Base-by-base conservation (phyloP, 805 yeast genomes). In the Candida berthetii region DNA sequence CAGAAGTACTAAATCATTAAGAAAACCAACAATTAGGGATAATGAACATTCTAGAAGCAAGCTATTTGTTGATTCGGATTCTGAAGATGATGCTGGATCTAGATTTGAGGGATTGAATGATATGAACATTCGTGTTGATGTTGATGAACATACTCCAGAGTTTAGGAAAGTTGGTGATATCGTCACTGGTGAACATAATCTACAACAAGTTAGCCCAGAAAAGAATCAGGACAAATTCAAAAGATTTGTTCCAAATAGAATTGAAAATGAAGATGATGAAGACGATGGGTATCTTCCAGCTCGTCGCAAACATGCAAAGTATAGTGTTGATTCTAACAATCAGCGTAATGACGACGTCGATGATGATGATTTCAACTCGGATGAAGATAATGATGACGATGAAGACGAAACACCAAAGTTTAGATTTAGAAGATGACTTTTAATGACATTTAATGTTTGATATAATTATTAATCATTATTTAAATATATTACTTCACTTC, bases 371-470 rank as follows among this genome's bases (percentile, higher is more conserved):
- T 33, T 42, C 24, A 22, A 22, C 24, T 22, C 24, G 17, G 43
- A 42, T 17, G 44, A 48, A 19, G 54, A 48, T 29, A 55, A 50
- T 22, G 60, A 53, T 28, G 61, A 54, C 31, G 60, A 55, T 31
- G 59, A 54, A 32, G 65, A 64, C 40, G 68, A 65, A 29, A 61
- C 46, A 3, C 69, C 68, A 3, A 52, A 48, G 15, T 67, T 67
- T 43, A 58, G 54, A 36, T 66, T 67, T 39, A 60, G 50, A 35
- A 37, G 36, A n/a, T 40, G 34, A 39, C 15, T 27, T 10, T 27
- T n/a, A n/a, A n/a, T n/a, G n/a, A n/a, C n/a, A n/a, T n/a, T n/a
- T n/a, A n/a, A n/a, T n/a, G n/a, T n/a, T n/a, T n/a, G n/a, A n/a
- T n/a, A n/a, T n/a, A n/a, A n/a, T n/a, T n/a, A n/a, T n/a, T n/a